Percentiles rank a stretch among this genome's conserved stretches.
phyloP scores from a whole-genome alignment of 345 rosid genomes.

The Acer yangbiense region DNA sequence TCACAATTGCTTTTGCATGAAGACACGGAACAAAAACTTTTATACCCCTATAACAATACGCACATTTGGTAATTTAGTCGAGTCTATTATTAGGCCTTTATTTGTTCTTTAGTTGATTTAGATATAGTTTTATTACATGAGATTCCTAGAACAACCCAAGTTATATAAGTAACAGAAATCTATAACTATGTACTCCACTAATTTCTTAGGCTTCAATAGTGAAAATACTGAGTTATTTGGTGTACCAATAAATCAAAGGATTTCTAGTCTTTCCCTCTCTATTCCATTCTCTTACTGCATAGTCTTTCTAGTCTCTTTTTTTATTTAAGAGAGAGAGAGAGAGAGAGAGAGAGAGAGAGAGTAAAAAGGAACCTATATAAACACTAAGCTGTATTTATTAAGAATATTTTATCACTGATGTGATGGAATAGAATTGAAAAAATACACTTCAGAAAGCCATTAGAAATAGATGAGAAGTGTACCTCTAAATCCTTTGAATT shows the following conservation, averaged over 20 bases:
- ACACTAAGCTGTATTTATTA: not conserved
- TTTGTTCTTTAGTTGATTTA: not conserved
- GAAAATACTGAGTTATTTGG: not conserved
- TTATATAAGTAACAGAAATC: not conserved
- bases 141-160: not conserved
- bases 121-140: not conserved
- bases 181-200: not conserved
- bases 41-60: not conserved
- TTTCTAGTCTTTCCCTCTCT: not conserved
- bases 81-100: not conserved
- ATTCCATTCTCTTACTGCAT: not conserved
- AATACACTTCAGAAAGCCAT: not conserved
- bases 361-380: not conserved
- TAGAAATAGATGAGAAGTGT: not conserved
- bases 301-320: not conserved
- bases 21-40: not conserved
- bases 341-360: too few species aligned
- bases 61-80: not conserved
- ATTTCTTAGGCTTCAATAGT: not conserved
- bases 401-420: slow-evolving; percentile 4
- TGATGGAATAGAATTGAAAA: not conserved
- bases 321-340: too few species aligned
- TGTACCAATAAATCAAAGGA: not conserved
- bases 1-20: not conserved
- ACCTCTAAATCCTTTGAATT: slow-evolving; percentile 60